Evolutionary conservation across 2,329 filamentous ascomycete genomes (phyloP), one percentile per base, ranked within the genome.

Genomic region (Orbilia oligospora): DNA sequence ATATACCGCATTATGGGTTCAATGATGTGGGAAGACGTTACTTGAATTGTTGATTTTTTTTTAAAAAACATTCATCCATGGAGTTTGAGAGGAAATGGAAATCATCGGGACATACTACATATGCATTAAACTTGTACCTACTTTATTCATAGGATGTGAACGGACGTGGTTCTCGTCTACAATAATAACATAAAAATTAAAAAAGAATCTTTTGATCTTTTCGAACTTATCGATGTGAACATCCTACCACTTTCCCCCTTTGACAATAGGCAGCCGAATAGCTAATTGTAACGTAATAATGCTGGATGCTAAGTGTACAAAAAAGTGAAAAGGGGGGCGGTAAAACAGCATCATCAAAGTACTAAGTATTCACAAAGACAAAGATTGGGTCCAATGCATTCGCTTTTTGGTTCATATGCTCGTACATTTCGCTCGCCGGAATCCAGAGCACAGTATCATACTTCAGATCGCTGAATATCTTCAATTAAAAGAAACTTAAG

Each of bases 351-450:
- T n/a, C n/a, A n/a, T n/a, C n/a, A n/a, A n/a, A n/a, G n/a, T n/a
- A n/a, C n/a, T n/a, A n/a, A n/a, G n/a, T n/a, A n/a, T n/a, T n/a
- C n/a, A n/a, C n/a, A n/a, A n/a, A n/a, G n/a, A n/a, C n/a, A n/a
- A n/a, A 9, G 30, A 36, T 24, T 24, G 38, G 22, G 22, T 18
- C 48, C 48, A 55, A n/a, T 30, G 27, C 14, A 36, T 55, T 66
- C 30, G 63, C 44, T 48, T 66, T n/a, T 66, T 66, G 27, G 27
- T 38, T 70, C 24, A 53, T 63, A 61, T 36, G 61, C 44, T 55
- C 12, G 41, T 76, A 69, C 53, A 64, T 65, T 9, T 71, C 30
- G 58, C 58, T 67, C 72, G 72, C 72, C 71, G 36, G 41, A 56
- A 77, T 71, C 66, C 48, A 51, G 48, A 30, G 56, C 38, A 33